Evolutionary conservation across 1,139 yeast species (phyloP).

Genomic region (Blastobotrys malaysiensis): DNA sequence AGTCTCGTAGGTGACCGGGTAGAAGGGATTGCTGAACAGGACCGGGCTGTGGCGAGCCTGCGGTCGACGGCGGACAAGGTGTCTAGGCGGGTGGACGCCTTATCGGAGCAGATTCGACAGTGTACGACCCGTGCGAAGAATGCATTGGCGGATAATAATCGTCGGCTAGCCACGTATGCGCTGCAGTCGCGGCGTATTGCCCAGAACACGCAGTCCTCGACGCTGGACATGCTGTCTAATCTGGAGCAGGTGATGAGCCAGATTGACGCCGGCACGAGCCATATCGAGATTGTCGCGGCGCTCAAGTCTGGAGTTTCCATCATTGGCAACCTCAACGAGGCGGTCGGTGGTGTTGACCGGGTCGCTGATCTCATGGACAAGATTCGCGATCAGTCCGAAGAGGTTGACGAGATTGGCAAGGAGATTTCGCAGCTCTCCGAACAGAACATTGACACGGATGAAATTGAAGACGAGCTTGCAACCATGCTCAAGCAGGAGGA

Average conservation of each 20-base stretch:
- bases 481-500: constrained; percentile 18
- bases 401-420: constrained; percentile 31
- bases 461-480: constrained; percentile 29
- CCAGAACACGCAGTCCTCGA: constrained; percentile 26
- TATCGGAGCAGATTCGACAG: constrained; percentile 22
- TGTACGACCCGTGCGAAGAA: constrained; percentile 23
- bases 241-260: constrained; percentile 30
- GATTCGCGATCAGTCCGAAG: constrained; percentile 30
- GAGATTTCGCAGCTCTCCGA: constrained; percentile 26
- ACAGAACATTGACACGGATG: constrained; percentile 25
- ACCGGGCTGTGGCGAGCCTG: constrained; percentile 30
- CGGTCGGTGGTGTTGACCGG: constrained; percentile 33
- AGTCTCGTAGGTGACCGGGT: constrained; percentile 10
- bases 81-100: constrained; percentile 23
- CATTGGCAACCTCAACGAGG: constrained; percentile 29
- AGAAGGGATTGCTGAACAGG: constrained; percentile 27
- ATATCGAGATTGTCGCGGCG: constrained; percentile 27
- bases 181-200: constrained; percentile 25
- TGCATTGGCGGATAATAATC: constrained; percentile 23
- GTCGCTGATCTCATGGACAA: constrained; percentile 34
- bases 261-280: constrained; percentile 27
- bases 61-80: constrained; percentile 26
- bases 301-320: constrained; percentile 29
- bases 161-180: constrained; percentile 27
- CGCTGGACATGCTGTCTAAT: constrained; percentile 30